Base-by-base conservation (phyloP, 306 rosid genomes). In the Vigna nakashimae region DNA sequence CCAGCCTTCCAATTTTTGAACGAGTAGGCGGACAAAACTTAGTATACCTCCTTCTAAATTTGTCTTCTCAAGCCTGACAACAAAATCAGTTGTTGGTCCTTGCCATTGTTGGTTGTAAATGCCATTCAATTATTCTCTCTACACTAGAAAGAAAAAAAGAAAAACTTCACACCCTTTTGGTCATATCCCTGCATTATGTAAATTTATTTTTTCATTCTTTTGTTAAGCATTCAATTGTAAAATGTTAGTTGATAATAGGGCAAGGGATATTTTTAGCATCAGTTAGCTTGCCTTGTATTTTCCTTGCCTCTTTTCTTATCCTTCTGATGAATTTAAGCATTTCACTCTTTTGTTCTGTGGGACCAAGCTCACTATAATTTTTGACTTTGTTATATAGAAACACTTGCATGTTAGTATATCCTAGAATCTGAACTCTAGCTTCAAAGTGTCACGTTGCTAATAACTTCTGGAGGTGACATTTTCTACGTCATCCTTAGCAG, bases 1-100 rank as follows among this genome's bases (percentile, higher is more conserved):
- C 88, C 88, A 1, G 89, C 90, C 90, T 93, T 93, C 87, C 89
- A 89, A 57, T 93, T 93, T 89, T 91, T 89, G 68, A 77, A 81
- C 4, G 91, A 91, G 75, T 84, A 83, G 89, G 88, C 82, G 4
- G 38, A 75, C 53, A 71, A 86, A 26, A 80, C 88, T 81, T 56
- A 50, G 53, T 28, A 51, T 57, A 59, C 24, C 40, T 43, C 65
- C 24, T 46, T 43, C 60, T 48, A 32, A 52, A 68, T 15, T 30
- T 74, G 64, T 83, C 38, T 75, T 60, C 22, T 52, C 78, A 22
- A 67, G 74, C 78, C 58, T 64, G 71, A 82, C 81, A 58, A 80
- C 72, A 58, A 56, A 48, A 74, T 75, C 56, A 77, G 79, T 71
- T 55, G 50, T 71, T 52, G 75, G 65, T 66, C 72, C 85, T 86